Evolutionary conservation across 257 asterid species (phyloP), one percentile per base, ranked within the genome.

Genomic region (Cruciata laevipes): DNA sequence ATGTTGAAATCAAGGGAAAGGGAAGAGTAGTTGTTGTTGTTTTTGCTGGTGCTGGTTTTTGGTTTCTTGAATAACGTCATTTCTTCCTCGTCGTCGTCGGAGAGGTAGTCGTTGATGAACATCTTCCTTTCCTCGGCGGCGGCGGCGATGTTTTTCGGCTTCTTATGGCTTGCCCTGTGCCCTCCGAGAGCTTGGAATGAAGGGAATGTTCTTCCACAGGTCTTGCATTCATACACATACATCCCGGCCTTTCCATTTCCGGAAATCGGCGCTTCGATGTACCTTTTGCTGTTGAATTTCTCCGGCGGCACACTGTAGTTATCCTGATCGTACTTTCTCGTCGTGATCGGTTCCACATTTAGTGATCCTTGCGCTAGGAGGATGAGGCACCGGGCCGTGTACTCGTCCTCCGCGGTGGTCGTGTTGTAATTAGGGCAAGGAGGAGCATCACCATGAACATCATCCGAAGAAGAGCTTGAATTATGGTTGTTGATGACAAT

Each of bases 151-250:
- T 66, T 59, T 49, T 78, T 81, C 5, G 77, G 78, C 67, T 78
- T 81, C 60, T 62, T 81, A 59, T 81, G 86, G 52, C 99, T 90
- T 1, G 99, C 95, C 0, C 98, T 79, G 64, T 94, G 99, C 0
- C 99, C 99, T 0, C 99, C 98, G 3, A 94, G 69, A 7, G 99
- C 98, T 79, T 94, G 99, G 64, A 94, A 94, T 0, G 99, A 90
- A 58, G 85, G 73, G 63, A 91, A 94, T 10, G 87, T 74, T 58
- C 83, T 69, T 66, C 74, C 74, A 31, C 99, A 94, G 3, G 98
- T 94, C 66, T 91, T 94, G 85, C 99, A 91, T 33, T 79, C 86
- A 63, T 85, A 94, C 6, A 79, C 83, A 52, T 80, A 78, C 68
- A 76, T 84, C 21, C 74, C 80, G 0, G 78, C 71, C 51, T 75